Percentiles rank a stretch among this genome's conserved stretches.
Conservation (phyloP, 352 stramenopile genomes). For the Sclerospora graminicola region DNA sequence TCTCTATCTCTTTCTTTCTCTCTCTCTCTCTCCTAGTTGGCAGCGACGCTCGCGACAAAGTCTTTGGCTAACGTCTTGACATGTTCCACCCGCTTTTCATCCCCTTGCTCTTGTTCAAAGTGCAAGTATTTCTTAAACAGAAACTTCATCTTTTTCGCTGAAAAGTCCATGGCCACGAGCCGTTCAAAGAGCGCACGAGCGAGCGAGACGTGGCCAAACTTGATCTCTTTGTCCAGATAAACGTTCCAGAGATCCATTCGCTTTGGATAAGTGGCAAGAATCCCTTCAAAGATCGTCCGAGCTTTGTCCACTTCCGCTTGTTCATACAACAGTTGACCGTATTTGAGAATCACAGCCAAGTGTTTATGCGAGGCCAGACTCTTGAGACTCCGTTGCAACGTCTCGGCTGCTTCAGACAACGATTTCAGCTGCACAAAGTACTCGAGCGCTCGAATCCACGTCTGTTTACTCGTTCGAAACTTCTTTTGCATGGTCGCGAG, state of each 20-base stretch:
- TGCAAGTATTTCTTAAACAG: slow-evolving; percentile 95
- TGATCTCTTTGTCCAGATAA: slow-evolving; percentile 96
- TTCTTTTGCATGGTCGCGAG: slow-evolving; percentile 88
- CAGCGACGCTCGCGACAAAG: slow-evolving; percentile 81
- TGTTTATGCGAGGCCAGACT: slow-evolving; percentile 92
- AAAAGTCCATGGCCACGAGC: slow-evolving; percentile 90
- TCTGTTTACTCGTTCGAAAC: slow-evolving; percentile 86
- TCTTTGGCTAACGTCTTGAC: slow-evolving; percentile 93
- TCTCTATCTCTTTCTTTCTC: too few species aligned
- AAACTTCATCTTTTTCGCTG: slow-evolving; percentile 97
- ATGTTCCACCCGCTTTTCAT: slow-evolving; percentile 74
- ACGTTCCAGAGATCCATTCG: slow-evolving; percentile 95
- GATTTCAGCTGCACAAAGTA: slow-evolving; percentile 77
- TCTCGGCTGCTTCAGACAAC: slow-evolving; percentile 68
- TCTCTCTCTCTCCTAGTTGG: too few species aligned
- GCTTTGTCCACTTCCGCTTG: slow-evolving; percentile 88
- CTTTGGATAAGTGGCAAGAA: slow-evolving; percentile 93
- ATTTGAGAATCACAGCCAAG: slow-evolving; percentile 90
- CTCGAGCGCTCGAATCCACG: slow-evolving; percentile 77
- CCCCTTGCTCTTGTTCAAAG: slow-evolving; percentile 90
- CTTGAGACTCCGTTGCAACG: slow-evolving; percentile 88
- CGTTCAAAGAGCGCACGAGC: slow-evolving; percentile 88
- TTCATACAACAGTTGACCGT: slow-evolving; percentile 94
- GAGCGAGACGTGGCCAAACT: slow-evolving; percentile 76
- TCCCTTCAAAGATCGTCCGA: slow-evolving; percentile 91